A percentile compares a stretch with the other conserved stretches of the same genome.
Conservation (phyloP, 2,329 filamentous ascomycete genomes). For the Hysterium pulicare region DNA sequence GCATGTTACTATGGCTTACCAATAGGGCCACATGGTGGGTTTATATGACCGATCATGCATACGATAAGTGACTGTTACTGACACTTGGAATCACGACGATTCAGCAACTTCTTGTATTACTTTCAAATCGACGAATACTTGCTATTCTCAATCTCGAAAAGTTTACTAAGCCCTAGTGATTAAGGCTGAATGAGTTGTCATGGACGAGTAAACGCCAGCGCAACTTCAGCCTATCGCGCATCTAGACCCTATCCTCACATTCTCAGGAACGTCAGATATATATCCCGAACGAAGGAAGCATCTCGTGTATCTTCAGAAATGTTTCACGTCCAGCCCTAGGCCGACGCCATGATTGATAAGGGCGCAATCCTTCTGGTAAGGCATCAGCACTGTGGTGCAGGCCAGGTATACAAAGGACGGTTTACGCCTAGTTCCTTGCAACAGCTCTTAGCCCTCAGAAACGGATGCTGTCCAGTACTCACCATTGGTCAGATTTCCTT, state of each 20-base stretch:
- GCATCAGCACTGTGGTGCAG: too few species aligned
- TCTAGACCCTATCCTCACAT: background rate
- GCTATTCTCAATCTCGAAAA: background rate
- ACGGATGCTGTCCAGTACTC: too few species aligned
- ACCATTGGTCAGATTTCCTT: too few species aligned
- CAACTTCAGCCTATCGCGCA: background rate
- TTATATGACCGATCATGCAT: background rate
- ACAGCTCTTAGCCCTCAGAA: too few species aligned
- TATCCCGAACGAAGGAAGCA: too few species aligned
- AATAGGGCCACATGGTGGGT: background rate
- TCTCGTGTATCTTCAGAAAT: background rate
- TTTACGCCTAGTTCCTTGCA: too few species aligned
- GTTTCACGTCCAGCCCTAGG: background rate
- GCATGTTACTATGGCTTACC: background rate
- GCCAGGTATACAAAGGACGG: too few species aligned
- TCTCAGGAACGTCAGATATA: too few species aligned
- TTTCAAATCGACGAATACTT: background rate
- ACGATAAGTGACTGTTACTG: background rate
- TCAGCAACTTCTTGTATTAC: too few species aligned
- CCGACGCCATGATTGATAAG: background rate
- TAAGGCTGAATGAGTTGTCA: slow-evolving; percentile 3
- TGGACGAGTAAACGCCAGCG: background rate
- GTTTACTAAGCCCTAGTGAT: slow-evolving; percentile 3
- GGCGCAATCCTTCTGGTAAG: background rate
- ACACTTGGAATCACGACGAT: too few species aligned